These are phyloP conservation scores for Carpinus viminea DNA, from an alignment of 306 rosid species.

Conservation along the genomic window DNA sequence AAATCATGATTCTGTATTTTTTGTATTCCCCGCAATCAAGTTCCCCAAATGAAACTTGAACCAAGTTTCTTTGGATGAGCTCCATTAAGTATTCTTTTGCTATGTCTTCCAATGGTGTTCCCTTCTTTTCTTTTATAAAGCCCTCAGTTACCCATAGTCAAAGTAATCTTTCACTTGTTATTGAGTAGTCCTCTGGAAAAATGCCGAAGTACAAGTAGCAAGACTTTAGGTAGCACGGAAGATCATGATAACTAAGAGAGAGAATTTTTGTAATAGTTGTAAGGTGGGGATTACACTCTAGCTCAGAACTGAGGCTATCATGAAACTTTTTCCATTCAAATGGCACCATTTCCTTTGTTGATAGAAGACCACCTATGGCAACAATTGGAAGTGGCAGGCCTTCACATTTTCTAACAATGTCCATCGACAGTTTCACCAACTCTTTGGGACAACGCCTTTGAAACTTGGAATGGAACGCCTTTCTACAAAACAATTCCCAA, in stretches of 20 bases:
- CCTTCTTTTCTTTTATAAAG: background rate
- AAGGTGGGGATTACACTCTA: conserved; percentile 6
- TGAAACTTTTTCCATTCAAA: conserved; percentile 12
- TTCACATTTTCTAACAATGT: conserved; percentile 6
- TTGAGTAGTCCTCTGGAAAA: conserved; percentile 19
- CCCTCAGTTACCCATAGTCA: conserved; percentile 16
- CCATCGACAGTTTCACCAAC: background rate
- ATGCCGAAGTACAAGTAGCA: conserved; percentile 28
- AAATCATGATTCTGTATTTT: background rate
- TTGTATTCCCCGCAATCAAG: background rate
- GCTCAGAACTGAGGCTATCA: background rate
- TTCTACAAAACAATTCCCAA: background rate
- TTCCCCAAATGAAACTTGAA: background rate
- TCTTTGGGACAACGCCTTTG: background rate
- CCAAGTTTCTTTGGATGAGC: conserved; percentile 3
- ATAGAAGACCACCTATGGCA: conserved; percentile 13
- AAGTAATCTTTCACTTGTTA: background rate
- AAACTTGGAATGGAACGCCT: background rate
- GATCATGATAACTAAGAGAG: conserved; percentile 17
- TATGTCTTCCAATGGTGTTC: background rate
- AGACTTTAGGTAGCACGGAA: conserved; percentile 12
- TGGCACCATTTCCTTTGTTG: background rate
- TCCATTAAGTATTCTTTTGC: conserved; percentile 8
- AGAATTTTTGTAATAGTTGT: background rate
- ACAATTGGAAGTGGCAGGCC: conserved; percentile 26